These are phyloP conservation scores for Cyclotella choctawhatcheeana DNA, from an alignment of 108 stramenopile genomes.

Conservation along the genomic window DNA sequence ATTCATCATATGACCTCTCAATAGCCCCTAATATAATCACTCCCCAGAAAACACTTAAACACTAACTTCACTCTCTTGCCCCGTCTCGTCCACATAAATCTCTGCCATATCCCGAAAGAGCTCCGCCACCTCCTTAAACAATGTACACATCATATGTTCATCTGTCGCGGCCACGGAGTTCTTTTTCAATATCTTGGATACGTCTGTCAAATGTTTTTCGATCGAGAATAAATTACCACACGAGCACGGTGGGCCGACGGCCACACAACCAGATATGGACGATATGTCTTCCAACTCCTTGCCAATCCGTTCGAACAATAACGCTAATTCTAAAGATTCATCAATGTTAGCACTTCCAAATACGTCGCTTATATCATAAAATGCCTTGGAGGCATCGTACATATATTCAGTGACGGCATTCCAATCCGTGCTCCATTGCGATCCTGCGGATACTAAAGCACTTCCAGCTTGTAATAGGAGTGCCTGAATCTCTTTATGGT, in stretches of 20 bases:
- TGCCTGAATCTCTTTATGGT: conserved; percentile 56
- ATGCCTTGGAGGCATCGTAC: conserved; percentile 27
- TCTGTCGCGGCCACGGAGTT: conserved; percentile 55
- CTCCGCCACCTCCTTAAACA: conserved; percentile 56
- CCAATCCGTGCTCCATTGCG: conserved; percentile 38
- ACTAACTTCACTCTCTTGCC: conserved; percentile 46
- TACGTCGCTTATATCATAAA: conserved; percentile 46
- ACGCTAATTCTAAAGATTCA: conserved; percentile 41
- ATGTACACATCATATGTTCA: conserved; percentile 57
- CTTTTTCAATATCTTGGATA: conserved; percentile 54
- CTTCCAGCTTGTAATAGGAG: conserved; percentile 34
- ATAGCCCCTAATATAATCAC: background rate
- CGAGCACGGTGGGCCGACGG: conserved; percentile 48
- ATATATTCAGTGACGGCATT: conserved; percentile 28
- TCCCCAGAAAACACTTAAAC: conserved; percentile 7
- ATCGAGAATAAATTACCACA: conserved; percentile 48
- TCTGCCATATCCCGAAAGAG: conserved; percentile 54
- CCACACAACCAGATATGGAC: conserved; percentile 41
- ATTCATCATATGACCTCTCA: background rate
- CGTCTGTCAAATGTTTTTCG: conserved; percentile 39
- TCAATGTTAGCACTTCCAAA: conserved; percentile 55
- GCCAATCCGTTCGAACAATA: conserved; percentile 46
- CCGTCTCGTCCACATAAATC: conserved; percentile 38
- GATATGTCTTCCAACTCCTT: conserved; percentile 48
- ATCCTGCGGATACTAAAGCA: conserved; percentile 34